A percentile compares a stretch with the other conserved stretches of the same genome.
Conservation (phyloP, 1,139 yeast genomes). For the Nadsonia starkeyi-henricii region DNA sequence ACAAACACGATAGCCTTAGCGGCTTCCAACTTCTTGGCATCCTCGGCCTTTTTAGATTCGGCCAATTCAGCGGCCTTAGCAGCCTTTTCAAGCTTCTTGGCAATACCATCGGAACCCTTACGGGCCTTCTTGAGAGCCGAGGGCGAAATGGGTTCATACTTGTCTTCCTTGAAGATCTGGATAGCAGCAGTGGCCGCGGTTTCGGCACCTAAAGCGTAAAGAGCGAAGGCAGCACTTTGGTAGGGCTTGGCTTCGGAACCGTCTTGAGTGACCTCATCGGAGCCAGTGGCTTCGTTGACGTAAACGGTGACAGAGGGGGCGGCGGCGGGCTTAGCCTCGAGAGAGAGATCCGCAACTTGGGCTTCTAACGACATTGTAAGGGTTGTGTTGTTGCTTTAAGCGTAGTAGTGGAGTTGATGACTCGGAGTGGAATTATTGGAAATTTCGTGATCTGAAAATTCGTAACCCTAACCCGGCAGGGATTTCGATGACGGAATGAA, state of each 20-base stretch:
- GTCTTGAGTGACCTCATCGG: conserved; percentile 34
- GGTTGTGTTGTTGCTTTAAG: background rate
- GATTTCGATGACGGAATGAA: too few species aligned
- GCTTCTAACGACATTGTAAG: conserved; percentile 5
- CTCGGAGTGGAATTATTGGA: too few species aligned
- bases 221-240: conserved; percentile 74
- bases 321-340: conserved; percentile 4
- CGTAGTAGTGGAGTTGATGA: too few species aligned
- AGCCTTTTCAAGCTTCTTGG: conserved; percentile 79
- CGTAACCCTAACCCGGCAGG: too few species aligned
- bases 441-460: too few species aligned
- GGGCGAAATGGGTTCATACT: conserved; percentile 73
- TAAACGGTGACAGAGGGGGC: conserved; percentile 26
- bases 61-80: conserved; percentile 49
- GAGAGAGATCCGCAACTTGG: conserved; percentile 2
- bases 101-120: conserved; percentile 86
- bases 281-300: conserved; percentile 62
- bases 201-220: conserved; percentile 24
- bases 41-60: conserved; percentile 46
- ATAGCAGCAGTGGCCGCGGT: conserved; percentile 42
- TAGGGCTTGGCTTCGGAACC: conserved; percentile 64
- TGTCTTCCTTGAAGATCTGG: conserved; percentile 47
- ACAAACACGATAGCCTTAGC: conserved; percentile 53
- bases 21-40: conserved; percentile 61
- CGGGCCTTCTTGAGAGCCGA: conserved; percentile 92